Evolutionary conservation across 768 basidiomycete species (phyloP).

Genomic region (Boletus insuetus): DNA sequence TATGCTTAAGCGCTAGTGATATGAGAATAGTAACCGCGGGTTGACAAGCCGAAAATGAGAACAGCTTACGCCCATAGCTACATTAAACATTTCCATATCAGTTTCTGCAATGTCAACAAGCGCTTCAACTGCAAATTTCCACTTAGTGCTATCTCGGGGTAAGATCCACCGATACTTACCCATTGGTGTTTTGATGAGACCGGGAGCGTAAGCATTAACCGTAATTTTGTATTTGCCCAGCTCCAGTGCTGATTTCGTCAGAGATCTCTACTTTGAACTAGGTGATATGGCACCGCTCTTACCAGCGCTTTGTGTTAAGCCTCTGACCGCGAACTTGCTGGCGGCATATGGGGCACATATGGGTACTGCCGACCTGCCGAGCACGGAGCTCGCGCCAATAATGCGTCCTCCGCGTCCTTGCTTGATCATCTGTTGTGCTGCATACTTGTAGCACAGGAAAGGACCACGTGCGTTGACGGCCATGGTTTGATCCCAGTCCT

Average conservation of each 20-base stretch:
- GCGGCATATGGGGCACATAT: conserved; percentile 22
- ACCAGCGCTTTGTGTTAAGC: conserved; percentile 38
- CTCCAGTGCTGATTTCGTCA: conserved; percentile 22
- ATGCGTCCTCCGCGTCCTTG: conserved; percentile 54
- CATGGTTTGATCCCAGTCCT: conserved; percentile 37
- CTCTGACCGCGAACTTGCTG: conserved; percentile 39
- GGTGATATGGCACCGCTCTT: neutral
- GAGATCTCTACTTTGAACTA: neutral
- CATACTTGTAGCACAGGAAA: conserved; percentile 62
- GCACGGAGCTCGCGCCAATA: conserved; percentile 35
- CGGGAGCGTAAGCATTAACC: conserved; percentile 41
- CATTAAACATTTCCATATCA: neutral
- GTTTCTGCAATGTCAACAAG: neutral
- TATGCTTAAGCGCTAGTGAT: neutral
- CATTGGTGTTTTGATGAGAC: conserved; percentile 30
- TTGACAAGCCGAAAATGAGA: neutral
- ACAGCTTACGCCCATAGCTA: neutral
- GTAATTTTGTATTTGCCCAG: conserved; percentile 34
- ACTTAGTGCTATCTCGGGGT: neutral
- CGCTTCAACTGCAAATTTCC: neutral
- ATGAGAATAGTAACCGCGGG: neutral
- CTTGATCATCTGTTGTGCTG: conserved; percentile 55
- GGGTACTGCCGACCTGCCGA: neutral
- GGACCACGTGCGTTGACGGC: conserved; percentile 53
- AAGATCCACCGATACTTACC: conserved; percentile 22